Evolutionary conservation across 176 grass and related monocot species (phyloP).

Genomic region (Pharus latifolius): DNA sequence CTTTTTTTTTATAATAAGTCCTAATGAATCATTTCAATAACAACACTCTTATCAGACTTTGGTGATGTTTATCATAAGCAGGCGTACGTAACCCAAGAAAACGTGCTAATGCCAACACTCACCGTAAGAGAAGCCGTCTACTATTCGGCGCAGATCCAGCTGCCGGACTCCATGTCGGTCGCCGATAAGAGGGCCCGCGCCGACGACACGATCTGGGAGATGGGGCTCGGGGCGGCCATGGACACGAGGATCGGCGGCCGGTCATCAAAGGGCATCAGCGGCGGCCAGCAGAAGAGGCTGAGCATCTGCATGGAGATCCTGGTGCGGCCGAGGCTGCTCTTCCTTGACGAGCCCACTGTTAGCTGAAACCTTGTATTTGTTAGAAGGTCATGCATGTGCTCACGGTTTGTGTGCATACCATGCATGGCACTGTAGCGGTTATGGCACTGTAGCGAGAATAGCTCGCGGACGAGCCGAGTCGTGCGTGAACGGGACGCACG

Average conservation of each 20-base stretch:
- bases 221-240: slow-evolving; percentile 13
- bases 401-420: too few species aligned
- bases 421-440: too few species aligned
- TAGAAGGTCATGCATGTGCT: too few species aligned
- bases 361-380: too few species aligned
- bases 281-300: slow-evolving; percentile 18
- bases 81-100: slow-evolving; percentile 34
- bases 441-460: too few species aligned
- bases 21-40: too few species aligned
- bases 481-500: too few species aligned
- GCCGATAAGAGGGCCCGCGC: slow-evolving; percentile 8
- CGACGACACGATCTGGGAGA: slow-evolving; percentile 19
- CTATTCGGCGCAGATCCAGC: slow-evolving; percentile 34
- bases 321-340: slow-evolving; percentile 13
- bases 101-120: slow-evolving; percentile 23
- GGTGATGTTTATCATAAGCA: too few species aligned
- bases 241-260: slow-evolving; percentile 19
- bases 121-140: slow-evolving; percentile 20
- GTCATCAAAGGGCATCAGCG: slow-evolving; percentile 32
- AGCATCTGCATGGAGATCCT: slow-evolving; percentile 37
- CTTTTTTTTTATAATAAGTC: too few species aligned
- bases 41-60: too few species aligned
- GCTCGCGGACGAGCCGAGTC: too few species aligned
- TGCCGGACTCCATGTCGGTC: not conserved
- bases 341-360: slow-evolving; percentile 47